Base-by-base conservation (phyloP, 179 eudicot species). In the Silene noctiflora region DNA sequence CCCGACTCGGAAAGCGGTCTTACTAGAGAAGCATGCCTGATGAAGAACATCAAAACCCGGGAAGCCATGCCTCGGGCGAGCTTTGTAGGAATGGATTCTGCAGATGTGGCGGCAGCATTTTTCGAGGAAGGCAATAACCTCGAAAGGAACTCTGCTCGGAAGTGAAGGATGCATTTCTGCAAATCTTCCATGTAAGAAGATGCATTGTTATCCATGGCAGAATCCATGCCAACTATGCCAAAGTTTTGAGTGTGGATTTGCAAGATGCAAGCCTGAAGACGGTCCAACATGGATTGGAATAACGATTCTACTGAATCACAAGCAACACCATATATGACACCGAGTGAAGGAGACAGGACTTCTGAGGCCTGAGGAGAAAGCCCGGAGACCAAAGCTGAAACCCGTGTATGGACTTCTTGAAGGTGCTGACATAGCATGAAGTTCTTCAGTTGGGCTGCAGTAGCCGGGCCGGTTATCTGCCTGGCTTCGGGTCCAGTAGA, bases 401-500 rank as follows among this genome's bases (percentile, higher is more conserved):
- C 81, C 8, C 94, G 90, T 20, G 87, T 74, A 64, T 94, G 96
- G 59, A 94, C 79, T 78, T 92, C 98, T 83, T 94, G 98, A 33
- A 94, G 91, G 76, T 89, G 96, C 80, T 94, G 97, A 60, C 96
- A 92, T 39, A 94, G 69, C 72, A 87, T 82, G 67, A 94, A 92
- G 84, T 94, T 94, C 83, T 92, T 94, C 60, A 89, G 77, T 77
- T 94, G 98, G 46, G 94, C 86, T 77, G 89, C 83, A 81, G 97
- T 92, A 78, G 96, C 97, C 35, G 98, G 87, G 73, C 92, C 96
- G 0, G 87, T 78, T 80, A 92, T 84, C 78, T 94, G 98, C 65
- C 97, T 91, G 61, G 98, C 98, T 84, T 94, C 98, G 51, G 94
- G 97, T 12, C 98, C 97, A 0, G 98, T 84, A 20, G 96, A 89